Conservation (phyloP, 2,329 filamentous ascomycete genomes). For the Samsoniella hepiali region DNA sequence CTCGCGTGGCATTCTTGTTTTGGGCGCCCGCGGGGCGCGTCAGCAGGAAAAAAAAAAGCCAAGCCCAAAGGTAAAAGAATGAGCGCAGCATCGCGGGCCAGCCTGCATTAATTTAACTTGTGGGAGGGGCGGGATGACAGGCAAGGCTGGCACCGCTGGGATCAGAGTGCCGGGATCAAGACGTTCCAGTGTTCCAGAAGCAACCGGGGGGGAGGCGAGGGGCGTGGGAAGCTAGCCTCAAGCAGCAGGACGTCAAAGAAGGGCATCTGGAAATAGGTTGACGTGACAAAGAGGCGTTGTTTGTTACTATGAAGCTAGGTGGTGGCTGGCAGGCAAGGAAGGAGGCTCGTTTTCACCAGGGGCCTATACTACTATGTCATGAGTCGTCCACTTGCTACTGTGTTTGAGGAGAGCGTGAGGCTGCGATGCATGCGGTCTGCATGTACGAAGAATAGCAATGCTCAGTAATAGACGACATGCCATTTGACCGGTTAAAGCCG, state of each 20-base stretch:
- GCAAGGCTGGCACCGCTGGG: background rate
- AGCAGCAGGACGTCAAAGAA: conserved; percentile 2
- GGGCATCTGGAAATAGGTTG: background rate
- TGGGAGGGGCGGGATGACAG: background rate
- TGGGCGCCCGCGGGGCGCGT: background rate
- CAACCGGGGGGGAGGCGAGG: background rate
- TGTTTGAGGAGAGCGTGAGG: no score
- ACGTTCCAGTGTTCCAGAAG: conserved; percentile 17
- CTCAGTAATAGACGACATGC: conserved; percentile 3
- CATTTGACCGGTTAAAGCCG: conserved; percentile 12
- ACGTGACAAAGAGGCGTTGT: conserved; percentile 1
- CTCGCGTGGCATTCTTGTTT: conserved; percentile 1
- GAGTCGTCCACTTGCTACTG: no score
- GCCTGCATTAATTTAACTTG: background rate
- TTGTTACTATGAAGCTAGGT: background rate
- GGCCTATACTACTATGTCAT: no score
- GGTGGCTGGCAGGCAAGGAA: background rate
- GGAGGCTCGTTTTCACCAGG: background rate
- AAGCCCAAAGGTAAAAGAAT: background rate
- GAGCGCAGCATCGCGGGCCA: background rate
- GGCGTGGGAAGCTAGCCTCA: conserved; percentile 4
- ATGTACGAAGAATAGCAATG: background rate
- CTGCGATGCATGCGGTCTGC: no score
- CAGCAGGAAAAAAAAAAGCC: background rate
- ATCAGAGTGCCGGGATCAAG: conserved; percentile 4